Conservation (phyloP, 441 rosid genomes). For the Eruca vesicaria region DNA sequence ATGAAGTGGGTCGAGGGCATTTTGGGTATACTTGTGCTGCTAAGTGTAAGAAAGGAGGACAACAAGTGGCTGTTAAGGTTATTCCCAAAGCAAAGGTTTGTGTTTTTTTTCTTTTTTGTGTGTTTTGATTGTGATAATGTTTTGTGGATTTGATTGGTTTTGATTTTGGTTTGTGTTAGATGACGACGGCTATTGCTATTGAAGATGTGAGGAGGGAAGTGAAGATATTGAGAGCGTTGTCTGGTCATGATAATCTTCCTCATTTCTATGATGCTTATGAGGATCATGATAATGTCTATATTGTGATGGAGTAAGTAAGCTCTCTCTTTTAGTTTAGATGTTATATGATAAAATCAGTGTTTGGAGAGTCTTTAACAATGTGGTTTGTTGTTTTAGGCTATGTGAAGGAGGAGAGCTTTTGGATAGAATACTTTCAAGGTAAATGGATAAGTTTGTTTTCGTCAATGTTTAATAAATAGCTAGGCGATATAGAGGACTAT, state of each 20-base stretch:
- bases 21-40: slow-evolving; percentile 90
- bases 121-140: slow-evolving; percentile 25
- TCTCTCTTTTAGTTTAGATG: neutral
- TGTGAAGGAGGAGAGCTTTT: slow-evolving; percentile 99
- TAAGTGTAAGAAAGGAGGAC: slow-evolving; percentile 88
- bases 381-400: slow-evolving; percentile 48
- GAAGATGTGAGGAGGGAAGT: slow-evolving; percentile 99
- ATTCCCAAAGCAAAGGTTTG: slow-evolving; percentile 83
- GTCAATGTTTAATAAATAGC: too few species aligned
- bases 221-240: slow-evolving; percentile 80
- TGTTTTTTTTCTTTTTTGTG: neutral
- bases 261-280: slow-evolving; percentile 89
- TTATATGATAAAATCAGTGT: neutral
- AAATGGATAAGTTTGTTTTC: neutral
- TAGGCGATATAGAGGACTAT: too few species aligned
- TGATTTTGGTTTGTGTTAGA: slow-evolving; percentile 44
- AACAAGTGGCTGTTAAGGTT: slow-evolving; percentile 87
- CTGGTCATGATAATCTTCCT: slow-evolving; percentile 81
- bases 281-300: slow-evolving; percentile 84
- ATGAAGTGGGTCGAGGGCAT: slow-evolving; percentile 91
- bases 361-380: neutral
- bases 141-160: neutral
- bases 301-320: slow-evolving; percentile 99
- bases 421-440: slow-evolving; percentile 98
- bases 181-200: slow-evolving; percentile 96